Evolutionary conservation across 345 rosid genomes (phyloP).

Genomic region (Lepidium sativum): DNA sequence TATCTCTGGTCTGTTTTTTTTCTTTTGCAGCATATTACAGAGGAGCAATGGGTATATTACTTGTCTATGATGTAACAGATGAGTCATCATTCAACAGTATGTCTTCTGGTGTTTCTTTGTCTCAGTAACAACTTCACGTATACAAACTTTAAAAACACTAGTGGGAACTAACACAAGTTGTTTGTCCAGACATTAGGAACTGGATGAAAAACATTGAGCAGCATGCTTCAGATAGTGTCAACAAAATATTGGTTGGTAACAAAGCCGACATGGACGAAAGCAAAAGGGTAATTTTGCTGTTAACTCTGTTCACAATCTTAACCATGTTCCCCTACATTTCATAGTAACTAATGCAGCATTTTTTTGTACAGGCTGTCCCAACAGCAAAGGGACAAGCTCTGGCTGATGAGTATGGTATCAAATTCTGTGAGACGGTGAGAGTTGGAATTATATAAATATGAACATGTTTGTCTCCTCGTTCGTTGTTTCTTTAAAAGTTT

Average conservation of each 20-base stretch:
- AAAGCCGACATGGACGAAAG: conserved; percentile 69
- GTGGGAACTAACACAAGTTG: not conserved
- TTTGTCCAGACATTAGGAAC: conserved; percentile 42
- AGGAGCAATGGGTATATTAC: conserved; percentile 93
- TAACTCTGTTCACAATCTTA: not conserved
- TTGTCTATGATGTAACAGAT: conserved; percentile 86
- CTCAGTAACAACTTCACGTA: not conserved
- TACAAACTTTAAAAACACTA: not conserved
- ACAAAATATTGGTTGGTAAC: conserved; percentile 58
- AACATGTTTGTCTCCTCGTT: not conserved
- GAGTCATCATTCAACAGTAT: conserved; percentile 90
- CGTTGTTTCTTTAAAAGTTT: not conserved
- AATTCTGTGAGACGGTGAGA: conserved; percentile 50
- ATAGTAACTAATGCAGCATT: not conserved
- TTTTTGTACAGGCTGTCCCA: conserved; percentile 37
- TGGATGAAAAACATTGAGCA: conserved; percentile 66
- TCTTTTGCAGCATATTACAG: conserved; percentile 68
- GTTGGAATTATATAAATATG: not conserved
- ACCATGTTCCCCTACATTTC: not conserved
- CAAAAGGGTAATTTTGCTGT: conserved; percentile 41
- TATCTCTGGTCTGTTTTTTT: not conserved
- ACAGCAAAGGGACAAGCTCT: conserved; percentile 49
- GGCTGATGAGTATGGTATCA: conserved; percentile 56
- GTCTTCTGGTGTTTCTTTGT: conserved; percentile 7
- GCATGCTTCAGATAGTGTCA: conserved; percentile 57